Evolutionary conservation across 148 eudicot species (phyloP).

Genomic region (Dysphania ambrosioides): DNA sequence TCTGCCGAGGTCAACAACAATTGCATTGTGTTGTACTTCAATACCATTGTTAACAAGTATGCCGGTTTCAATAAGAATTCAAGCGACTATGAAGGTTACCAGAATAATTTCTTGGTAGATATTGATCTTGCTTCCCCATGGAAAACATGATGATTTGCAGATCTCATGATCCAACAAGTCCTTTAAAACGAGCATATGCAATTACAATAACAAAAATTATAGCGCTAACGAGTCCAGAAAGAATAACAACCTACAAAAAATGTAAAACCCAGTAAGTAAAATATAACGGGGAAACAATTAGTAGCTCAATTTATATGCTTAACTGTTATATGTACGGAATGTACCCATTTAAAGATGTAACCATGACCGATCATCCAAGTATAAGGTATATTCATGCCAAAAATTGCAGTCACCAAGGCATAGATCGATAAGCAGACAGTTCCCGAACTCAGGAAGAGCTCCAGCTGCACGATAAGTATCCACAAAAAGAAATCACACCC

Average conservation of each 20-base stretch:
- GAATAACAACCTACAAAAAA: constrained; percentile 40
- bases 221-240: constrained; percentile 32
- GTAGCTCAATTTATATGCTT: background rate
- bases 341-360: constrained; percentile 66
- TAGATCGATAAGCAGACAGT: constrained; percentile 56
- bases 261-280: background rate
- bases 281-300: background rate
- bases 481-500: constrained; percentile 1
- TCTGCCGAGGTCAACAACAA: background rate
- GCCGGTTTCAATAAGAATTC: background rate
- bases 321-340: constrained; percentile 42
- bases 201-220: constrained; percentile 39
- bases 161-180: constrained; percentile 65
- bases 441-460: constrained; percentile 65
- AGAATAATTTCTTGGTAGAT: background rate
- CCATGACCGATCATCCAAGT: constrained; percentile 44
- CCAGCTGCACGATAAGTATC: constrained; percentile 43
- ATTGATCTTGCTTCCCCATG: background rate
- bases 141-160: background rate
- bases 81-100: background rate
- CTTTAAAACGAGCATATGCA: constrained; percentile 59
- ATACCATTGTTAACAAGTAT: background rate
- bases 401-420: constrained; percentile 59
- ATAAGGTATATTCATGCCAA: constrained; percentile 74
- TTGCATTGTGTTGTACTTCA: background rate